Conservation (phyloP, 345 rosid genomes). For the Salix caprea region DNA sequence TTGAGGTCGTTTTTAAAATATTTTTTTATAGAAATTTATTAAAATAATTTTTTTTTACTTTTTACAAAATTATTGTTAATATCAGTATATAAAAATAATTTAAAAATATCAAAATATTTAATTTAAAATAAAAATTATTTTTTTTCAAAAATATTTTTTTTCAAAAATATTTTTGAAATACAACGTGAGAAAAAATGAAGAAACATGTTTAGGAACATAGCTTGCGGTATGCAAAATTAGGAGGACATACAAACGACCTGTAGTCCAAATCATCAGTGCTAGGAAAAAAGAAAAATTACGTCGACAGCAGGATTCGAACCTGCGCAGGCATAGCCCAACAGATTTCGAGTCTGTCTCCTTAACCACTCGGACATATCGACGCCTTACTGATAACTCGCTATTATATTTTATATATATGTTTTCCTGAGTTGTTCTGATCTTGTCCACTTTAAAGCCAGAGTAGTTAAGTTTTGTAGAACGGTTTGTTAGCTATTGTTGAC, state of each 20-base stretch:
- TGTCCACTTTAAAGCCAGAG: too few species aligned
- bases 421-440: accelerated
- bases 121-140: too few species aligned
- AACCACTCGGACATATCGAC: slow-evolving; percentile 95
- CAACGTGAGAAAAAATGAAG: too few species aligned
- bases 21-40: too few species aligned
- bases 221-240: not conserved
- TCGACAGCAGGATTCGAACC: slow-evolving; percentile 99
- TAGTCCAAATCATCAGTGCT: not conserved
- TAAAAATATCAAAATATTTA: too few species aligned
- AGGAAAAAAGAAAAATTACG: slow-evolving; percentile 17
- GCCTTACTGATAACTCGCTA: accelerated
- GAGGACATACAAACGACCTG: not conserved
- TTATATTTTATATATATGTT: accelerated
- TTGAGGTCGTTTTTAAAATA: too few species aligned
- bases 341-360: slow-evolving; percentile 99
- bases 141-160: too few species aligned
- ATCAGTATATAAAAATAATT: too few species aligned
- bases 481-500: too few species aligned
- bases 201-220: not conserved
- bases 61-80: too few species aligned
- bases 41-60: too few species aligned
- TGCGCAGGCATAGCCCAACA: slow-evolving; percentile 99
- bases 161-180: accelerated
- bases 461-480: not conserved